phyloP scores from a whole-genome alignment of 169 alveolate genomes.

The Eimeria brunetti region DNA sequence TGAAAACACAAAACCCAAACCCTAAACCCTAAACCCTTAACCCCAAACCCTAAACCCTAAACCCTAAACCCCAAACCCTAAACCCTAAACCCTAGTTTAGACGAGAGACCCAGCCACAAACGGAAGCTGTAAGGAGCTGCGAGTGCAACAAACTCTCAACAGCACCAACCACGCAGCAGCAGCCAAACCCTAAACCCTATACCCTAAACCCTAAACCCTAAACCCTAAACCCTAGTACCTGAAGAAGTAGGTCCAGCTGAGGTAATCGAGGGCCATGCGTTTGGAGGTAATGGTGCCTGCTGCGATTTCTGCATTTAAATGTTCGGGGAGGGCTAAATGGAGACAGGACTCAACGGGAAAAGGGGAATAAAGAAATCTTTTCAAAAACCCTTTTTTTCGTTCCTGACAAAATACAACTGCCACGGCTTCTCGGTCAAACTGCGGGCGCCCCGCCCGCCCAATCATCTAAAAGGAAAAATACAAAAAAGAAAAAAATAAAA shows the following conservation, averaged over 20 bases:
- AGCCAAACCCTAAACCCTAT: background rate
- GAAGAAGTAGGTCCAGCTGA: constrained; percentile 92
- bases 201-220: background rate
- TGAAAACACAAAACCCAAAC: constrained; percentile 21
- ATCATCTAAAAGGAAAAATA: constrained; percentile 93
- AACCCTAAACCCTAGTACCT: constrained; percentile 43
- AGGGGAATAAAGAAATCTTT: constrained; percentile 98
- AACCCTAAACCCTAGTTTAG: background rate
- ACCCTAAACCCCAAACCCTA: background rate
- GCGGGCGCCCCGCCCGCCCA: constrained; percentile 99
- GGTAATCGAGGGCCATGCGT: constrained; percentile 89
- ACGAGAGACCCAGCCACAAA: too few species aligned
- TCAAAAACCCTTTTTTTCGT: constrained; percentile 97
- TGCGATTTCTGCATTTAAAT: constrained; percentile 98
- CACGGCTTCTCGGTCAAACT: constrained; percentile 97
- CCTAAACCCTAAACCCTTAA: background rate
- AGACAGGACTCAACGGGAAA: constrained; percentile 99
- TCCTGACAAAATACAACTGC: constrained; percentile 98
- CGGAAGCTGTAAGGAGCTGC: too few species aligned
- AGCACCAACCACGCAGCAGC: too few species aligned
- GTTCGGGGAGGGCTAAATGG: constrained; percentile 94
- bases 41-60: background rate
- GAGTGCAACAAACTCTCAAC: too few species aligned
- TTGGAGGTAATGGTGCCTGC: constrained; percentile 94
- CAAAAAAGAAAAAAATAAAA: constrained; percentile 81